phyloP scores from a whole-genome alignment of 202 grass and related monocot genomes.

The Setaria viridis region DNA sequence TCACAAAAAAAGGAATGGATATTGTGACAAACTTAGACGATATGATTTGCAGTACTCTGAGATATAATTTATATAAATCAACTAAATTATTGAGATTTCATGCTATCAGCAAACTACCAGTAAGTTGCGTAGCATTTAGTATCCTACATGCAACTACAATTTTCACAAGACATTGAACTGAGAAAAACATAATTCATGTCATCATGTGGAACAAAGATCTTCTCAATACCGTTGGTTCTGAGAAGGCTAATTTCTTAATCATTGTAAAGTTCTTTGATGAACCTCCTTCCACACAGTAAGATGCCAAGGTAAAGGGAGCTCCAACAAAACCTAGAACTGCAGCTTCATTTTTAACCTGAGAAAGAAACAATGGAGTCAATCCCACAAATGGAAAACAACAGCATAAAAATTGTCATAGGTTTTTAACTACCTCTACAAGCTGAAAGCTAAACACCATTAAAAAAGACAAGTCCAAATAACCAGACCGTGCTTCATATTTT shows the following conservation, averaged over 20 bases:
- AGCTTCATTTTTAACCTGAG: constrained; percentile 94
- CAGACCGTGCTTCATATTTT: background rate
- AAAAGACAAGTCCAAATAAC: constrained; percentile 23
- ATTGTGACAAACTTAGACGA: background rate
- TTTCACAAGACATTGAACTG: constrained; percentile 9
- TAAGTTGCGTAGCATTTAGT: background rate
- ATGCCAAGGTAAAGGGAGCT: constrained; percentile 94
- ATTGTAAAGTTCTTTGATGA: constrained; percentile 97
- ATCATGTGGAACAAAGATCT: constrained; percentile 13
- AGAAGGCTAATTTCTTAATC: constrained; percentile 97
- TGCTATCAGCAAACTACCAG: constrained; percentile 31
- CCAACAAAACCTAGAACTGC: constrained; percentile 98
- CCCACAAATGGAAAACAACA: constrained; percentile 5
- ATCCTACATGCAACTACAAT: constrained; percentile 13
- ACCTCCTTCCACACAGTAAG: constrained; percentile 98
- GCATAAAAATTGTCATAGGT: background rate
- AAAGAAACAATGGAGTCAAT: constrained; percentile 41
- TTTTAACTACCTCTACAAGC: background rate
- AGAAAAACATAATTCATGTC: constrained; percentile 19
- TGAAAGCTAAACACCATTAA: background rate
- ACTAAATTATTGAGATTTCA: constrained; percentile 21
- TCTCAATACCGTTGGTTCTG: constrained; percentile 75
- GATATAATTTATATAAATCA: background rate
- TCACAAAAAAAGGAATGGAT: constrained; percentile 3
- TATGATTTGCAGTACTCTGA: background rate